Evolutionary conservation across 176 grass and related monocot genomes (phyloP).

Genomic region (Bonia amplexicaulis): DNA sequence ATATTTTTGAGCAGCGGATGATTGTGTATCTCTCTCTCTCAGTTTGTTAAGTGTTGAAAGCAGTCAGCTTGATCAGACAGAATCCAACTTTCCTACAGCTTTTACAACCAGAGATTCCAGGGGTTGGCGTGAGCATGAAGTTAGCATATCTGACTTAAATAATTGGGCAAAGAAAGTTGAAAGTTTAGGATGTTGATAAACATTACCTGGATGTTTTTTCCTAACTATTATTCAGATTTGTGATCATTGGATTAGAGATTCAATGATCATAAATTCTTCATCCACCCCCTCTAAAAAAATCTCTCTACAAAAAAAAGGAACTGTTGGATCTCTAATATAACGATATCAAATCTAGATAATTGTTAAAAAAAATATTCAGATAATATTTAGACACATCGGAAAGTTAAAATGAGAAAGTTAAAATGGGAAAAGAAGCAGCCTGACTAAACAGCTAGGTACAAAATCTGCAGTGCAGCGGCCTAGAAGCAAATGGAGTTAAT

Average conservation of each 20-base stretch:
- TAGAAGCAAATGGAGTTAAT: slow-evolving; percentile 3
- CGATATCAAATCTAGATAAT: too few species aligned
- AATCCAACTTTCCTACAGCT: not conserved
- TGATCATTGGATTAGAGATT: too few species aligned
- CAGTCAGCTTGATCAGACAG: not conserved
- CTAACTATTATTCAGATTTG: too few species aligned
- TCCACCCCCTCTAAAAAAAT: too few species aligned
- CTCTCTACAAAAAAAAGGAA: too few species aligned
- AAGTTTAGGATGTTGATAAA: too few species aligned
- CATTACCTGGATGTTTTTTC: too few species aligned
- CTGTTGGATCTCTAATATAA: too few species aligned
- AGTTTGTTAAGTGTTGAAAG: not conserved
- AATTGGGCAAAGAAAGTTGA: slow-evolving; percentile 7
- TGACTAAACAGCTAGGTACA: slow-evolving; percentile 46
- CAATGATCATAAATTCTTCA: too few species aligned
- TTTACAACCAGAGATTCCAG: not conserved
- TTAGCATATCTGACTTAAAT: slow-evolving; percentile 14
- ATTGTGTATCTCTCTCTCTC: not conserved
- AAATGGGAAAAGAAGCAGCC: not conserved
- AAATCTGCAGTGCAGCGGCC: slow-evolving; percentile 23
- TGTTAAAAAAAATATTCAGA: too few species aligned
- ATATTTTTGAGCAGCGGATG: not conserved
- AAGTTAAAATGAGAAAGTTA: too few species aligned
- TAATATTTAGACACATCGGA: too few species aligned
- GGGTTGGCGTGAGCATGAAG: slow-evolving; percentile 27